Conservation (phyloP, 140 eudicot species). For the Ambrosia hybrid region DNA sequence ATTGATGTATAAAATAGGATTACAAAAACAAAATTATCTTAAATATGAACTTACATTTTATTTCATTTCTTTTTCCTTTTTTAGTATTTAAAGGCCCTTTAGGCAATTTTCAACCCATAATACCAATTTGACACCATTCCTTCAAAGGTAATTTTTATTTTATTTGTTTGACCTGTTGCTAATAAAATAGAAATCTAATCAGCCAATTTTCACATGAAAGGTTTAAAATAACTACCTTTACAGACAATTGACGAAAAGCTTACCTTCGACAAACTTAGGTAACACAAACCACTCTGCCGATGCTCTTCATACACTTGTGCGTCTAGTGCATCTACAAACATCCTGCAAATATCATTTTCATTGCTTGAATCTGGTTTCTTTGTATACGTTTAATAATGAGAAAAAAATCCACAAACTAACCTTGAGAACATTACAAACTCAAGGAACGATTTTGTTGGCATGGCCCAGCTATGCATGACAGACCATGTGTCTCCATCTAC, state of each 20-base stretch:
- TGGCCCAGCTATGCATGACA: slow-evolving; percentile 90
- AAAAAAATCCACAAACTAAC: slow-evolving; percentile 38
- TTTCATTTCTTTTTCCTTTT: too few species aligned
- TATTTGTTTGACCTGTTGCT: too few species aligned
- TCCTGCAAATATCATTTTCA: slow-evolving; percentile 49
- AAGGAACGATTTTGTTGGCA: slow-evolving; percentile 85
- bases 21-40: too few species aligned
- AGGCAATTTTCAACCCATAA: too few species aligned
- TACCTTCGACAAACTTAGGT: slow-evolving; percentile 79
- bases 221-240: not conserved
- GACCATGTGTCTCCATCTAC: slow-evolving; percentile 86
- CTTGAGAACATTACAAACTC: slow-evolving; percentile 97
- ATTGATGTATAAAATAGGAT: too few species aligned
- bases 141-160: too few species aligned
- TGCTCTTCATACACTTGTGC: slow-evolving; percentile 70
- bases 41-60: too few species aligned
- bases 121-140: too few species aligned
- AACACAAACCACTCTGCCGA: slow-evolving; percentile 69
- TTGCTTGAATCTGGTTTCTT: not conserved
- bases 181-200: too few species aligned
- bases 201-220: too few species aligned
- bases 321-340: slow-evolving; percentile 87
- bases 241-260: not conserved
- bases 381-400: slow-evolving; percentile 1
- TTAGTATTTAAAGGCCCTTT: too few species aligned